Percentiles rank a stretch among this genome's conserved stretches.
Conservation (phyloP, 1,284 basidiomycete species). For the Mycena citricolor region DNA sequence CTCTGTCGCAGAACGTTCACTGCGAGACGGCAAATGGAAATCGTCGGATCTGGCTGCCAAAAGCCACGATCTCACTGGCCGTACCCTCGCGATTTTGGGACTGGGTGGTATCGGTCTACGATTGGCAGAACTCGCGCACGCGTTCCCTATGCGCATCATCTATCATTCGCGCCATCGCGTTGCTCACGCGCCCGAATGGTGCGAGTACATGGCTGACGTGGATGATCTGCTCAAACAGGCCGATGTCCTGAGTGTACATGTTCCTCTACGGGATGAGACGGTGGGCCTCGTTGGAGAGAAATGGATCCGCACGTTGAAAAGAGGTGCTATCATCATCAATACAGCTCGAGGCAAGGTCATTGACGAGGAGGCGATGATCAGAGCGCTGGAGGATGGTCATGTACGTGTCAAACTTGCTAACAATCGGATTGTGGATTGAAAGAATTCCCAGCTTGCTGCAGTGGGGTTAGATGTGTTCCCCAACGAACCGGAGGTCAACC, state of each 20-base stretch:
- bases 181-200: conserved; percentile 65
- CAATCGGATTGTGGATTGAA: too few species aligned
- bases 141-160: conserved; percentile 86
- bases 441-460: conserved; percentile 76
- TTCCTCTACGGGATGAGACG: conserved; percentile 73
- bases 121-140: conserved; percentile 65
- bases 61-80: conserved; percentile 74
- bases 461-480: conserved; percentile 92
- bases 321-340: conserved; percentile 81
- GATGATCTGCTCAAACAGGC: conserved; percentile 72
- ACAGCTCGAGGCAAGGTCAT: conserved; percentile 90
- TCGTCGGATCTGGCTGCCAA: conserved; percentile 39
- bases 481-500: conserved; percentile 84
- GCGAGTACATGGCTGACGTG: conserved; percentile 71
- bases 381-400: conserved; percentile 82
- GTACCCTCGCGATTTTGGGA: conserved; percentile 83
- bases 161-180: conserved; percentile 74
- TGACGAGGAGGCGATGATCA: conserved; percentile 84
- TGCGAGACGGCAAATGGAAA: conserved; percentile 47
- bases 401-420: conserved; percentile 39
- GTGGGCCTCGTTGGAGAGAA: conserved; percentile 74
- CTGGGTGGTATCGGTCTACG: conserved; percentile 86
- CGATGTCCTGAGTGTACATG: conserved; percentile 83
- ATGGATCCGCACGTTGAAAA: conserved; percentile 80
- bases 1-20: conserved; percentile 67